Conservation (phyloP, 1,139 yeast species). For the Yamadazyma taylorii region DNA sequence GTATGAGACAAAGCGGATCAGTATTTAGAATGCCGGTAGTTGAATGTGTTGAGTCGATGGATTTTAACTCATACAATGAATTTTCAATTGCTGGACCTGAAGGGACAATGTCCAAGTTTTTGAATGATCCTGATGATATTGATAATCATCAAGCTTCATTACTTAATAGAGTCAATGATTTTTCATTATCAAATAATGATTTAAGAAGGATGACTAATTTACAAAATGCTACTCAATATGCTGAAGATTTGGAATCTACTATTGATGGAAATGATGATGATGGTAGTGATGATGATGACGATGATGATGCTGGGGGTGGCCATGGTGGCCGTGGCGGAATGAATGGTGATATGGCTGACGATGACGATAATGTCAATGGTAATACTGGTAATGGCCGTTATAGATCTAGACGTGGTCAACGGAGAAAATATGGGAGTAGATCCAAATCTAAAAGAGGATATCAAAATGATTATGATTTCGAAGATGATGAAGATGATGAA, state of each 20-base stretch:
- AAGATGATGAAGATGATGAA: slow-evolving; percentile 21
- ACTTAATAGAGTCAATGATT: slow-evolving; percentile 18
- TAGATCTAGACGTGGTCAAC: slow-evolving; percentile 1
- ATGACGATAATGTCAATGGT: slow-evolving; percentile 4
- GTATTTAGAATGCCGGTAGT: slow-evolving; percentile 76
- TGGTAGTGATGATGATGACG: neutral
- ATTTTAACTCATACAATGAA: slow-evolving; percentile 72
- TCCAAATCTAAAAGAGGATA: slow-evolving; percentile 20
- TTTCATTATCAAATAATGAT: slow-evolving; percentile 21
- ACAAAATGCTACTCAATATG: slow-evolving; percentile 3
- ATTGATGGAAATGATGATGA: slow-evolving; percentile 28
- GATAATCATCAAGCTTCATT: slow-evolving; percentile 9
- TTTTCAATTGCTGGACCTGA: slow-evolving; percentile 66
- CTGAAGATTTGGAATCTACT: slow-evolving; percentile 31
- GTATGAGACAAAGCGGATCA: slow-evolving; percentile 89
- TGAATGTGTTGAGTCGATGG: slow-evolving; percentile 64
- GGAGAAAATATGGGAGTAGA: neutral
- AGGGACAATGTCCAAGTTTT: slow-evolving; percentile 49
- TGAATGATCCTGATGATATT: slow-evolving; percentile 18
- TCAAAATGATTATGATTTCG: slow-evolving; percentile 22
- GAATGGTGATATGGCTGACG: slow-evolving; percentile 19
- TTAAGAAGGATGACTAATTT: slow-evolving; percentile 22
- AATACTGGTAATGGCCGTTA: slow-evolving; percentile 12
- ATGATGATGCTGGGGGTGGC: slow-evolving; percentile 13
- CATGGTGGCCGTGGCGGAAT: too few species aligned